Evolutionary conservation across 169 alveolate species (phyloP).

Genomic region (Plasmodium sp.): DNA sequence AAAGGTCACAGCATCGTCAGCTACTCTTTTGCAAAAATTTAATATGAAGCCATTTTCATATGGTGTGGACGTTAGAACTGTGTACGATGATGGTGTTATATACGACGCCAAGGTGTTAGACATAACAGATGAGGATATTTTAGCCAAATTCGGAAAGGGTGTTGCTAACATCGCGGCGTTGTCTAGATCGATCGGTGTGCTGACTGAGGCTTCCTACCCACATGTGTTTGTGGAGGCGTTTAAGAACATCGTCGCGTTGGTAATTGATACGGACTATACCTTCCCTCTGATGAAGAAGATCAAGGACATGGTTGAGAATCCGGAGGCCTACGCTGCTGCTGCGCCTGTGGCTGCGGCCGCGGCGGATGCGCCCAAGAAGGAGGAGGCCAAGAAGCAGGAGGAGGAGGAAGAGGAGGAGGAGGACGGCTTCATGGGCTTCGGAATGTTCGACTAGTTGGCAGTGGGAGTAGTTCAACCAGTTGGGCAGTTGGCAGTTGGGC

Average conservation of each 20-base stretch:
- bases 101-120: slow-evolving; percentile 96
- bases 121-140: slow-evolving; percentile 94
- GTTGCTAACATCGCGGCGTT: slow-evolving; percentile 94
- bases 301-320: slow-evolving; percentile 94
- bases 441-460: slow-evolving; percentile 87
- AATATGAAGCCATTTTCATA: slow-evolving; percentile 98
- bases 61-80: slow-evolving; percentile 94
- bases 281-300: slow-evolving; percentile 95
- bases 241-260: slow-evolving; percentile 97
- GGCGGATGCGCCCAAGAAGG: slow-evolving; percentile 71
- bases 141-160: slow-evolving; percentile 89
- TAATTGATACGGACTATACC: slow-evolving; percentile 93
- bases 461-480: background rate
- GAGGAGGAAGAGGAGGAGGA: slow-evolving; percentile 96
- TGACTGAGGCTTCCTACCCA: slow-evolving; percentile 96
- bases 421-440: slow-evolving; percentile 96
- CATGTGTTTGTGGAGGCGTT: slow-evolving; percentile 96
- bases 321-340: slow-evolving; percentile 91
- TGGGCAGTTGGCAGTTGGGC: background rate
- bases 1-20: slow-evolving; percentile 97
- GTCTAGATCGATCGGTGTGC: slow-evolving; percentile 94
- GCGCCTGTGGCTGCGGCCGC: slow-evolving; percentile 87
- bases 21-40: slow-evolving; percentile 96
- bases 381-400: slow-evolving; percentile 85
- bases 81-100: slow-evolving; percentile 95